Evolutionary conservation across 306 rosid genomes (phyloP), one percentile per base, ranked within the genome.

Genomic region (Arachis hypogaea): DNA sequence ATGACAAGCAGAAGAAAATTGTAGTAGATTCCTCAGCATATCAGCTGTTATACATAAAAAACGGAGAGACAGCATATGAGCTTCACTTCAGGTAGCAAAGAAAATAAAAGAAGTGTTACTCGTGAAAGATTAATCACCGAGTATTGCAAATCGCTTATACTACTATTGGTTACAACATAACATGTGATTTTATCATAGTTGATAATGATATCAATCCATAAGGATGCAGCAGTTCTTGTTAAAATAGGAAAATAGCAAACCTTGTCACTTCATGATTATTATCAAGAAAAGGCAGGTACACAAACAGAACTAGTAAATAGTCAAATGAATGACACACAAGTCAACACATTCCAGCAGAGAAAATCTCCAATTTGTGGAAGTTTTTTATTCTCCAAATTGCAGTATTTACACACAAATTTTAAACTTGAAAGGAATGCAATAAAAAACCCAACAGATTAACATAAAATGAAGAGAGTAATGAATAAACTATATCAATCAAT

Each of bases 1-100:
- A 29, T 58, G 77, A 77, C 30, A 82, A 51, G 30, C 56, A 63
- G 66, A 56, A 69, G 77, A 69, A 44, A 65, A 9, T 36, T 64
- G 72, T 10, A 62, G 67, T 51, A 40, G 63, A 60, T 46, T 57
- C 46, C 57, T 65, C 75, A 54, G 3, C 10, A 46, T 58, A 62
- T 38, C 51, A 63, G 49, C 64, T 51, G 59, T 46, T 68, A 51
- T 44, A 46, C 51, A 9, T 2, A 5, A 10, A 14, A 81, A 52
- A 66, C 43, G 43, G 63, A 40, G n/a, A 41, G 60, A 73, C 63
- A 74, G 44, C 16, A 38, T 28, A 72, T 54, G 36, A 33, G 38
- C 38, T 33, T 33, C 38, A 33, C 4, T 33, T 33, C 40, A 66
- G 55, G 18, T 76, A 43, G 64, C 45, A 57, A 64, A 33, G 5